Evolutionary conservation across 2,329 filamentous ascomycete species (phyloP), one percentile per base, ranked within the genome.

Genomic region (Colletotrichum liaoningense): DNA sequence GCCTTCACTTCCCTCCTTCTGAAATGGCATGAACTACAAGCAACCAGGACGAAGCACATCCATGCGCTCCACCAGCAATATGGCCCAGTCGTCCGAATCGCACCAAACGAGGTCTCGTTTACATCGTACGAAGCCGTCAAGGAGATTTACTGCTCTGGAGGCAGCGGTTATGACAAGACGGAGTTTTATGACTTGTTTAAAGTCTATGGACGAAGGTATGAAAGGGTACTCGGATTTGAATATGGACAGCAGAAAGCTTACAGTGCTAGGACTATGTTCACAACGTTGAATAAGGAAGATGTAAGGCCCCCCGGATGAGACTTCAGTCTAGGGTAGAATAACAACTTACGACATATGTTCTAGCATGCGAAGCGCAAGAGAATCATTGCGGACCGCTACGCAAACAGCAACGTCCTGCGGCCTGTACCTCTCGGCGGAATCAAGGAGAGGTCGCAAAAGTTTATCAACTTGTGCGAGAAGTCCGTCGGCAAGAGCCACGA

Each of bases 391-490:
- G 90, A 93, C 77, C 86, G 91, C 35, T 94, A 94, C 79, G 89
- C 92, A 35, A 93, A 93, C 80, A 90, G 88, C 67, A 93, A 93
- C 77, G 84, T 93, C 63, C 86, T 93, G 82, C 88, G 87, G 35
- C 79, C 86, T 5, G 83, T 83, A 2, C 87, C 90, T 2, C 80
- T 93, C 33, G 80, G 84, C 5, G 91, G 89, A 2, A 90, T 94
- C 62, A 82, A 87, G 66, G 86, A 90, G 74, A 84, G 90, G 6
- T 89, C 91, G 0, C 81, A 78, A 46, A 85, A 84, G 33, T 92
- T 93, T 75, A 79, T 91, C 6, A 82, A 85, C 22, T 86, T 86
- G 58, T 92, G 90, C 74, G 79, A 81, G 33, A 82, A 82, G 35
- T 84, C 86, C 2, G 79, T 81, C 1, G 82, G 84, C 19, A 80